Evolutionary conservation across 768 basidiomycete species (phyloP).

Genomic region (Tricholoma hemisulphureum): DNA sequence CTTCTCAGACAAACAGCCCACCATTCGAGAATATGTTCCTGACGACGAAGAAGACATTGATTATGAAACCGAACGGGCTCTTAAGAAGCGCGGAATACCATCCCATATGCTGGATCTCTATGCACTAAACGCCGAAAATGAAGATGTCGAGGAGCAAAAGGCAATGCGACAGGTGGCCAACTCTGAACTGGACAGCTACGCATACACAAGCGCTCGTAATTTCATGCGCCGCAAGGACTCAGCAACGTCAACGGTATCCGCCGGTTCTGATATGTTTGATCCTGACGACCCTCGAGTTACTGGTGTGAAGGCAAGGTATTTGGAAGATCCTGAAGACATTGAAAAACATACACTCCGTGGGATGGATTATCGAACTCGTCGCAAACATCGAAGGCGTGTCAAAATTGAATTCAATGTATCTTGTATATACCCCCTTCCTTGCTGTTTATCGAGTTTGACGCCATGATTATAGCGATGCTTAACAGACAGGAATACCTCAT

Average conservation of each 20-base stretch:
- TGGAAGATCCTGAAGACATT: constrained; percentile 60
- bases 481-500: constrained; percentile 84
- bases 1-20: constrained; percentile 33
- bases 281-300: constrained; percentile 73
- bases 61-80: constrained; percentile 30
- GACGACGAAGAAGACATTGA: constrained; percentile 22
- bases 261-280: constrained; percentile 56
- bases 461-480: constrained; percentile 54
- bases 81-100: constrained; percentile 45
- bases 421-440: constrained; percentile 39
- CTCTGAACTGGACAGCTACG: constrained; percentile 19
- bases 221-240: constrained; percentile 43
- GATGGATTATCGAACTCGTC: constrained; percentile 67
- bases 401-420: constrained; percentile 76
- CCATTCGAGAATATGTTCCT: constrained; percentile 21
- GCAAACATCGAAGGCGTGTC: constrained; percentile 62
- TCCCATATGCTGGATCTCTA: constrained; percentile 55
- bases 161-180: constrained; percentile 12
- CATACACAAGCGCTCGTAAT: constrained; percentile 23
- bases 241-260: constrained; percentile 39
- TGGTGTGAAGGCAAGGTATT: constrained; percentile 46
- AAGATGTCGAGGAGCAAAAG: constrained; percentile 11
- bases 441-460: constrained; percentile 9
- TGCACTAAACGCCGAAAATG: constrained; percentile 34
- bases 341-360: constrained; percentile 58